Evolutionary conservation across 1,139 yeast genomes (phyloP), one percentile per base, ranked within the genome.

Genomic region (Wickerhamomyces sp.): DNA sequence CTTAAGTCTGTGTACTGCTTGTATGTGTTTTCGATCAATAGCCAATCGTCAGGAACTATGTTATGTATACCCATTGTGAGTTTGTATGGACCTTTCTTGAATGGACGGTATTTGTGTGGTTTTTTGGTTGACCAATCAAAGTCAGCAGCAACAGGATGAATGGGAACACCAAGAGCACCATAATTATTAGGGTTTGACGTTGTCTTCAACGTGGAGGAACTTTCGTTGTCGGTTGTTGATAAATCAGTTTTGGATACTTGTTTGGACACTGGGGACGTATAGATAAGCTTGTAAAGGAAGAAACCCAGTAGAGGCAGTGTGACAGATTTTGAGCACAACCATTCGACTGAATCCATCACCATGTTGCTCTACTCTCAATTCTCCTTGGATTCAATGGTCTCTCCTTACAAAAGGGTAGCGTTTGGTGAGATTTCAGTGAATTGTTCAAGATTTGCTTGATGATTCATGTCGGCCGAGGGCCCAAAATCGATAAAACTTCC

Each of bases 1-100:
- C 83, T 77, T 38, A 70, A 60, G 10, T 69, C 68, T 6, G 82
- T 70, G 23, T 71, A 64, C 7, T 66, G 58, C 49, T 68, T 59
- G 57, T 85, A 85, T 0, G 83, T 75, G 41, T 83, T 70, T 50
- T 86, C 95, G n/a, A 87, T 59, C 42, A 80, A 67, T 31, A 86
- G 66, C 82, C 86, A 81, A 45, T 85, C 89, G 44, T 76, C 74
- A 7, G 76, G 72, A 32, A 75, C 74, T 38, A 79, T 63, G 42
- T 69, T 72, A 47, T 71, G 72, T 45, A 85, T 74, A 0, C 86
- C 91, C 87, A 85, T 80, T 6, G 84, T 84, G 64, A 85, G 66
- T 52, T 76, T 78, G 58, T 81, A 84, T 36, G 68, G 71, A 5
- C 82, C 84, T 44, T 77, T 74, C 57, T 79, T 80, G 68, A 80